A percentile compares a stretch with the other conserved stretches of the same genome.
Evolutionary conservation across 257 asterid genomes (phyloP).

Genomic region (Thymus mandschuricus): DNA sequence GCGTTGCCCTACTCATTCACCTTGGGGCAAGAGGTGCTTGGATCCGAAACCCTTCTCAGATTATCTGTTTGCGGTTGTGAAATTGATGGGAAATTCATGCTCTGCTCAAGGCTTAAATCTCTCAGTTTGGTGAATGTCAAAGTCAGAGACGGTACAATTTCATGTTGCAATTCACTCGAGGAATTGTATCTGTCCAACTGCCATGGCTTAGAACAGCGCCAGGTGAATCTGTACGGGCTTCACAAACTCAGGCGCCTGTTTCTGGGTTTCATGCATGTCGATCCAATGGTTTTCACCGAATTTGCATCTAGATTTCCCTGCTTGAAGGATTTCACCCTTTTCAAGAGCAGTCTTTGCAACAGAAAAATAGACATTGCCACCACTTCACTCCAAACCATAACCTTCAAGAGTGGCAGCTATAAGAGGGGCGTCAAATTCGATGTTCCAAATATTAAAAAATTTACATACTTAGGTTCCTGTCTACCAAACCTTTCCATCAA

Average conservation of each 20-base stretch:
- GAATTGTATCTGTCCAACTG: background rate
- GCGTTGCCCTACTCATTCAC: too few relatives aligned
- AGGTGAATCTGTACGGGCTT: background rate
- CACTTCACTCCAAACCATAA: background rate
- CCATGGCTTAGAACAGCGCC: too few relatives aligned
- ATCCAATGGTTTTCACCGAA: background rate
- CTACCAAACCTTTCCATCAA: background rate
- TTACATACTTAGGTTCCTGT: too few relatives aligned
- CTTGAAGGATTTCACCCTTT: constrained; percentile 7
- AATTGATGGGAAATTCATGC: background rate
- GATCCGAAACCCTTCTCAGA: background rate
- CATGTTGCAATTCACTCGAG: too few relatives aligned
- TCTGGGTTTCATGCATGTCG: background rate
- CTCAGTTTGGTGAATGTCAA: background rate
- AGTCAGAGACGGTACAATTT: too few relatives aligned
- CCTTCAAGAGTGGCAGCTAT: background rate
- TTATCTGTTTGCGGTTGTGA: background rate
- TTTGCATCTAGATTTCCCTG: background rate
- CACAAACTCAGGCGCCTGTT: background rate
- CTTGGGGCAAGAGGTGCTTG: background rate
- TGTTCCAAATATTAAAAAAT: background rate
- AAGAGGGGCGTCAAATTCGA: background rate
- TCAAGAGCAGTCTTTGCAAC: too few relatives aligned
- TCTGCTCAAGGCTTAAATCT: background rate
- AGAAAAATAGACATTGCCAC: background rate